Evolutionary conservation across 129 eudicot species (phyloP), one percentile per base, ranked within the genome.

Genomic region (Helianthus tuberosus): DNA sequence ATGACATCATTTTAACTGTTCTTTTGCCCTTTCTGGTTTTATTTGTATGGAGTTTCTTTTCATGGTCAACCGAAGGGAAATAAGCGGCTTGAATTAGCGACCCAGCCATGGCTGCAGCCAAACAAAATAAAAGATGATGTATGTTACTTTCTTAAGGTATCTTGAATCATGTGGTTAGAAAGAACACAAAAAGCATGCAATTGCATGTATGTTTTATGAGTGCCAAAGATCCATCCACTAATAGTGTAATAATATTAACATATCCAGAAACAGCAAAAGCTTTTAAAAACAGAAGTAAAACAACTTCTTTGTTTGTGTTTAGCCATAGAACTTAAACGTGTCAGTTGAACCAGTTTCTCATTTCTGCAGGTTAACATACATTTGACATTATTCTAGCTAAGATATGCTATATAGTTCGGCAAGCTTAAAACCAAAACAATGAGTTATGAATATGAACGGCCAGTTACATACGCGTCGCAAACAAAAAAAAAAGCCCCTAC

Each of bases 31-130:
- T 85, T 14, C 80, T 79, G 4, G 75, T 79, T 47, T 87, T 82
- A 71, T 80, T 81, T 27, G 75, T 46, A 64, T 82, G 80, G 23
- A 78, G 87, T 70, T 78, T 84, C 64, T 79, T 83, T 76, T 72
- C 83, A 62, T 63, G 69, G 39, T 85, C 84, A 79, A 77, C 84
- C 11, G 89, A 79, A 15, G 91, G 74, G 62, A 89, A 74, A 53
- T 79, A 85, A 13, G 93, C 87, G 4, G 93, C 86, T 51, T 83
- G 97, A 73, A 89, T 73, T 67, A 92, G 54, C 54, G 96, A 91
- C 66, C 87, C 84, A 15, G 91, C 89, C 97, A 92, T 92, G 77
- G 58, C 82, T 87, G 75, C 84, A 69, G 53, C 53, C 61, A 72
- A 72, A 15, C 46, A 68, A 54, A 63, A 84, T 69, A 69, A 79